Conservation (phyloP, 1,139 yeast species). For the Martiniozyma asiatica region DNA sequence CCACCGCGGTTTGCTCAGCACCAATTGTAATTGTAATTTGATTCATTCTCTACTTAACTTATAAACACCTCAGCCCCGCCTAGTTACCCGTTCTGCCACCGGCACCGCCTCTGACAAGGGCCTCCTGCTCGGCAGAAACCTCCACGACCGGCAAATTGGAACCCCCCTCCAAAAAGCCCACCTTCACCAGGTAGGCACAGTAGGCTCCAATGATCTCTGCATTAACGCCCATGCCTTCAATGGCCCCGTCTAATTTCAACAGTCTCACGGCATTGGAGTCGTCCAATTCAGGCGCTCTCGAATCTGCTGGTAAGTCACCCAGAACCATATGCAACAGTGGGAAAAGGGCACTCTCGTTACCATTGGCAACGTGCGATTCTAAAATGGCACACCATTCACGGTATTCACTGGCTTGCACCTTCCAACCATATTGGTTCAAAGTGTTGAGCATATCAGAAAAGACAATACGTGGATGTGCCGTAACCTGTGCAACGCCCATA, state of each 20-base stretch:
- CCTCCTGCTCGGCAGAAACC: slow-evolving; percentile 47
- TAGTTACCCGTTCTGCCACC: slow-evolving; percentile 85
- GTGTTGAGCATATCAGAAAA: slow-evolving; percentile 65
- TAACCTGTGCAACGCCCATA: slow-evolving; percentile 82
- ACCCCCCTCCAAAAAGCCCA: slow-evolving; percentile 56
- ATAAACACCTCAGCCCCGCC: too few relatives aligned
- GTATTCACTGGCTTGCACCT: slow-evolving; percentile 51
- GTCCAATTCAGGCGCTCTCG: slow-evolving; percentile 92
- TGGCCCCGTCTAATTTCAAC: slow-evolving; percentile 43
- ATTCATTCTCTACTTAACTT: too few relatives aligned
- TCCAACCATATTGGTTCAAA: slow-evolving; percentile 61
- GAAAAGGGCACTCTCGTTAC: slow-evolving; percentile 75
- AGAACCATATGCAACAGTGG: slow-evolving; percentile 90
- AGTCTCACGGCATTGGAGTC: slow-evolving; percentile 66
- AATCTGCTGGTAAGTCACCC: slow-evolving; percentile 79
- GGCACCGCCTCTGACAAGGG: slow-evolving; percentile 63
- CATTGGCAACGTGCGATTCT: slow-evolving; percentile 59
- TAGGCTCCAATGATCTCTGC: slow-evolving; percentile 58
- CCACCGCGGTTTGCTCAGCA: too few relatives aligned
- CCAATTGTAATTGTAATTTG: too few relatives aligned
- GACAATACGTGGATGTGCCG: slow-evolving; percentile 85
- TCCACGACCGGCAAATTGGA: slow-evolving; percentile 50
- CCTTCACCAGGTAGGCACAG: slow-evolving; percentile 63
- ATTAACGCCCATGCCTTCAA: slow-evolving; percentile 66
- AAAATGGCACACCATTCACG: slow-evolving; percentile 66